These are phyloP conservation scores for Wickerhamomyces mucosus DNA, from an alignment of 805 yeast species.

Conservation along the genomic window DNA sequence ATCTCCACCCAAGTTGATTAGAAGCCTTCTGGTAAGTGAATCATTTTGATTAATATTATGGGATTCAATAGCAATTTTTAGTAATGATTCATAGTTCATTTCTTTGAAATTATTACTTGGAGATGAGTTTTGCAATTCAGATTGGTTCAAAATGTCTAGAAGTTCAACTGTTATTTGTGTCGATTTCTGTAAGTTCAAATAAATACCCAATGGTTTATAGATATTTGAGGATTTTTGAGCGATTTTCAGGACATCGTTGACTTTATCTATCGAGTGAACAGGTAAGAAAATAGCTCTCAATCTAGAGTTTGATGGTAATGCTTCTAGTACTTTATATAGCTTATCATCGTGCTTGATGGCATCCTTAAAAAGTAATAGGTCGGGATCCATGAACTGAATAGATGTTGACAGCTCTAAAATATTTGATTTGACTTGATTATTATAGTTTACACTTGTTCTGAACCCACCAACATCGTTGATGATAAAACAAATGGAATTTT, in stretches of 20 bases:
- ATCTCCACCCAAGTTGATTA: constrained; percentile 1
- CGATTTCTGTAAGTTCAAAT: background rate
- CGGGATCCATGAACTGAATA: background rate
- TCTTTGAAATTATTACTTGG: constrained; percentile 2
- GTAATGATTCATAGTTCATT: constrained; percentile 17
- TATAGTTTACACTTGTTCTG: background rate
- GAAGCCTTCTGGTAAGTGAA: background rate
- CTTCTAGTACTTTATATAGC: background rate
- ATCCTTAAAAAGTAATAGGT: background rate
- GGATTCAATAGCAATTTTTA: constrained; percentile 15
- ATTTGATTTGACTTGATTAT: background rate
- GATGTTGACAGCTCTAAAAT: background rate
- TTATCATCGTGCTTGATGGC: background rate
- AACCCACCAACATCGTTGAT: background rate
- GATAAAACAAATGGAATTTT: background rate
- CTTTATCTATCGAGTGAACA: no score
- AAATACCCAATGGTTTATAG: background rate
- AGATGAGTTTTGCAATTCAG: background rate
- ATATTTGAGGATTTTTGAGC: background rate
- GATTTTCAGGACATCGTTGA: background rate
- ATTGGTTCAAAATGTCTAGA: background rate
- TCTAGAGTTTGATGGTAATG: background rate
- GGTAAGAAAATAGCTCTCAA: background rate
- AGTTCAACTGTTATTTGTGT: background rate
- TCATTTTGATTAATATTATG: background rate